A percentile compares a stretch with the other conserved stretches of the same genome.
Conservation (phyloP, 2,329 filamentous ascomycete species). For the Leptographium galeiforme region DNA sequence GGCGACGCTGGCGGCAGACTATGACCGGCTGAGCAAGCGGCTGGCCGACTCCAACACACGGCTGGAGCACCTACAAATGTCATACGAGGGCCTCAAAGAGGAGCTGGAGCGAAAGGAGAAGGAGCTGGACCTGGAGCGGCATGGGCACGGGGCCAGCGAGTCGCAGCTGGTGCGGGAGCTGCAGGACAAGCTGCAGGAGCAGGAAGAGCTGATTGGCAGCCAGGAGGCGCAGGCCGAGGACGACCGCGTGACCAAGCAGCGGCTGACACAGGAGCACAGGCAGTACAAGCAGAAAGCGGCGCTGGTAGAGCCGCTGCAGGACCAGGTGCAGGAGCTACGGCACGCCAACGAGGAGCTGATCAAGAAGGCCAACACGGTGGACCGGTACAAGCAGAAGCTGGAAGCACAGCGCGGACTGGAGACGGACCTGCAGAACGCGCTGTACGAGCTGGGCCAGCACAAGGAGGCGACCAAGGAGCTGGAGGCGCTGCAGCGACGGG, state of each 20-base stretch:
- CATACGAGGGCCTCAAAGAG: conserved; percentile 51
- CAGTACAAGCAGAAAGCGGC: conserved; percentile 31
- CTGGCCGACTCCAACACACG: conserved; percentile 46
- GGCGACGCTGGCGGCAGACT: conserved; percentile 33
- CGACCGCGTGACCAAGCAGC: conserved; percentile 29
- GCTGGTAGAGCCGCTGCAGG: conserved; percentile 37
- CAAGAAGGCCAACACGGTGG: conserved; percentile 50
- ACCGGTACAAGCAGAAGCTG: conserved; percentile 50
- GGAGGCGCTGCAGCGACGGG: conserved; percentile 21
- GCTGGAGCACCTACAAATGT: conserved; percentile 45
- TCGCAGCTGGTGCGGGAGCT: conserved; percentile 39
- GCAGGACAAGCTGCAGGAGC: conserved; percentile 46
- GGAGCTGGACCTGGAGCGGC: conserved; percentile 39
- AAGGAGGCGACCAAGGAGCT: conserved; percentile 29
- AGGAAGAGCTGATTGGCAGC: conserved; percentile 57
- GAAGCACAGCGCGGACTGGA: conserved; percentile 41
- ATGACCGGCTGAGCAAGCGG: conserved; percentile 40
- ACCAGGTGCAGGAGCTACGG: conserved; percentile 46
- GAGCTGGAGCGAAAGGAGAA: conserved; percentile 44
- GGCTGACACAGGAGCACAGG: conserved; percentile 33
- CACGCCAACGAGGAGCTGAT: conserved; percentile 44
- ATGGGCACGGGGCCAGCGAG: conserved; percentile 37
- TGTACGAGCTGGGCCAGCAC: conserved; percentile 40
- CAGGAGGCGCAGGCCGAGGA: conserved; percentile 54
- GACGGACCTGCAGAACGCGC: conserved; percentile 40